Conservation (phyloP, 164 flowering plant genomes). For the Magnolia officinalis region DNA sequence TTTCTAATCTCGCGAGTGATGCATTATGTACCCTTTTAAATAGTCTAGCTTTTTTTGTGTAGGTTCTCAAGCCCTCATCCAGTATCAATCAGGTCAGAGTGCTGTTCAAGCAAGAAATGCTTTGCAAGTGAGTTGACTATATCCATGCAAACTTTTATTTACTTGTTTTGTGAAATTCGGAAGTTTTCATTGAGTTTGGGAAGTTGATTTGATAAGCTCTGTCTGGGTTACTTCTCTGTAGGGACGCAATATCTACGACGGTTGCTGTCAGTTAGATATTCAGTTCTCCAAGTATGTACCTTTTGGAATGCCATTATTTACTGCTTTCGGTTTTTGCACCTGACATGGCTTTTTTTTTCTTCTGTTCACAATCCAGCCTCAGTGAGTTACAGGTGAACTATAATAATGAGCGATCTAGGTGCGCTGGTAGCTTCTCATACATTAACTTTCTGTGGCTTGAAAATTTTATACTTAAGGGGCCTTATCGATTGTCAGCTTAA, state of each 20-base stretch:
- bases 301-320: background rate
- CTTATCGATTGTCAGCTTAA: background rate
- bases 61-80: constrained; percentile 98
- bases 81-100: constrained; percentile 71
- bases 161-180: too few relatives aligned
- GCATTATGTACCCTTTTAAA: background rate
- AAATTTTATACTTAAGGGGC: background rate
- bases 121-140: constrained; percentile 57
- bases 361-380: constrained; percentile 50
- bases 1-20: background rate
- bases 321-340: background rate
- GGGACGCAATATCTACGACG: constrained; percentile 99
- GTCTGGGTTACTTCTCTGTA: constrained; percentile 20
- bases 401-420: constrained; percentile 97
- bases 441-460: background rate
- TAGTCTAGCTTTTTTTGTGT: constrained; percentile 13
- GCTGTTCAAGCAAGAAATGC: constrained; percentile 76
- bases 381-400: constrained; percentile 93
- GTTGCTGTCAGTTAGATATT: constrained; percentile 97
- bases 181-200: background rate
- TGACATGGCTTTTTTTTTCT: background rate
- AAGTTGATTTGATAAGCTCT: constrained; percentile 1
- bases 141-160: background rate
- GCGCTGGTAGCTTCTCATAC: constrained; percentile 9
- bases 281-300: constrained; percentile 86